Conservation (phyloP, 805 yeast species). For the Saccharomycopsis sp. region DNA sequence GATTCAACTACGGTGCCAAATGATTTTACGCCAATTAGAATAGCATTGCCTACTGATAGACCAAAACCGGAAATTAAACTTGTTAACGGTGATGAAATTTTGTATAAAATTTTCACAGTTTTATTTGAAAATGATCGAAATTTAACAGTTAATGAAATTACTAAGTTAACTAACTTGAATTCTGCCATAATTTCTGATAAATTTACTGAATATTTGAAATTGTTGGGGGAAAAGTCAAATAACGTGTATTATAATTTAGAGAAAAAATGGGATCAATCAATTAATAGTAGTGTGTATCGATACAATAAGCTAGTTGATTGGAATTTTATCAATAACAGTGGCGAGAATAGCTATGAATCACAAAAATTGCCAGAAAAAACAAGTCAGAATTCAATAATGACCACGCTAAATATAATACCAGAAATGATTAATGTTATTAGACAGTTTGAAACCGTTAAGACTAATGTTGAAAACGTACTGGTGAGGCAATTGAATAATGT, state of each 20-base stretch:
- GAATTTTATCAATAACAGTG: not conserved
- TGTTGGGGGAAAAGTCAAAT: not conserved
- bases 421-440: not conserved
- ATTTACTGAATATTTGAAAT: slow-evolving; percentile 4
- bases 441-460: not conserved
- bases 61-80: slow-evolving; percentile 10
- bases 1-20: slow-evolving; percentile 1
- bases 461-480: not conserved
- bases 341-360: not conserved
- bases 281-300: slow-evolving; percentile 2
- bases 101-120: slow-evolving; percentile 2
- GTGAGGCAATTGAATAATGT: slow-evolving; percentile 6
- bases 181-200: not conserved
- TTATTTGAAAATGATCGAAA: slow-evolving; percentile 15
- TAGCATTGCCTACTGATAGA: not conserved
- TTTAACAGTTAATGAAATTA: slow-evolving; percentile 7
- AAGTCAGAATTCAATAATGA: not conserved
- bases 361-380: not conserved
- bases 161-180: not conserved
- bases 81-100: not conserved
- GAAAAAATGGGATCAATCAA: slow-evolving; percentile 11
- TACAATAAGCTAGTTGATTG: slow-evolving; percentile 14
- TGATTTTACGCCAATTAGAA: not conserved
- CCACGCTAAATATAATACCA: not conserved
- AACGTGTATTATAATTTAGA: slow-evolving; percentile 9